Conservation (phyloP, 2,329 filamentous ascomycete genomes). For the Aspergillus costaricaensis region DNA sequence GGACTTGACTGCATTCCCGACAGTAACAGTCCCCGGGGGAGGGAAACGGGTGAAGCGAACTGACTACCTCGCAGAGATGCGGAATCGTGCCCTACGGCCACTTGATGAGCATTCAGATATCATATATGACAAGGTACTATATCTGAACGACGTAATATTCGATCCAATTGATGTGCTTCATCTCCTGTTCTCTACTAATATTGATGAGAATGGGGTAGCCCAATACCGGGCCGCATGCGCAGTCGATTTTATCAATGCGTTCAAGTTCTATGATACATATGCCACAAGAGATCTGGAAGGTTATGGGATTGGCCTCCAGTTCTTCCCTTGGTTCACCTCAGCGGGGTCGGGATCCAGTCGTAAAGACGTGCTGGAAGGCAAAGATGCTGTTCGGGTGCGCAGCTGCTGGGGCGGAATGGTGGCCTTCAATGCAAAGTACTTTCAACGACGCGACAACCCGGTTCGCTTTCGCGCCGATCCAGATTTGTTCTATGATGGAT, state of each 20-base stretch:
- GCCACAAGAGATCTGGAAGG: slow-evolving; percentile 70
- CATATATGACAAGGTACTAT: slow-evolving; percentile 58
- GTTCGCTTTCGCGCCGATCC: slow-evolving; percentile 59
- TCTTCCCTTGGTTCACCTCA: slow-evolving; percentile 69
- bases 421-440: slow-evolving; percentile 49
- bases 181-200: slow-evolving; percentile 62
- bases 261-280: slow-evolving; percentile 76
- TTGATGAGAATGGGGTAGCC: slow-evolving; percentile 52
- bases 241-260: slow-evolving; percentile 69
- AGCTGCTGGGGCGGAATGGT: slow-evolving; percentile 78
- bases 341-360: slow-evolving; percentile 54
- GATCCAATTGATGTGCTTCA: slow-evolving; percentile 59
- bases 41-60: slow-evolving; percentile 66
- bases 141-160: slow-evolving; percentile 68
- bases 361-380: slow-evolving; percentile 61
- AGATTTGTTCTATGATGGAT: slow-evolving; percentile 63
- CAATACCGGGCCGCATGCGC: slow-evolving; percentile 70
- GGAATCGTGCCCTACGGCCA: slow-evolving; percentile 68
- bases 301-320: slow-evolving; percentile 66
- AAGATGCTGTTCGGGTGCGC: slow-evolving; percentile 63
- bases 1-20: slow-evolving; percentile 56
- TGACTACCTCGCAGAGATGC: slow-evolving; percentile 69
- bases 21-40: slow-evolving; percentile 63
- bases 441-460: slow-evolving; percentile 44
- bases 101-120: slow-evolving; percentile 51